These are phyloP conservation scores for Madurella mycetomatis DNA, from an alignment of 2,329 filamentous ascomycete genomes.

Conservation along the genomic window DNA sequence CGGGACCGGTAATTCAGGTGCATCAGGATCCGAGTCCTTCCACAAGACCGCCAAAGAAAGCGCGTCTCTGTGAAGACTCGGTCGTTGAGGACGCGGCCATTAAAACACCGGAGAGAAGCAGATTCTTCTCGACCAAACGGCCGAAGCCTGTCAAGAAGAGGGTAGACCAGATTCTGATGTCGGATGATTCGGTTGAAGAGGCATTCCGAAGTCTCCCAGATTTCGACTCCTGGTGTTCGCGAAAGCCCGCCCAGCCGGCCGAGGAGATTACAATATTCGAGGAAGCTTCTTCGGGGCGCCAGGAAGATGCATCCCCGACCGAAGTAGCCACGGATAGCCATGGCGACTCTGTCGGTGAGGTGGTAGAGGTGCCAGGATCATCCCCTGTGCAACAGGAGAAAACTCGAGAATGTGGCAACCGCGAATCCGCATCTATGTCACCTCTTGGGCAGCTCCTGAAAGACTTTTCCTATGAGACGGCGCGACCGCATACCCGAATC, in stretches of 20 bases:
- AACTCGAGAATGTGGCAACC: neutral
- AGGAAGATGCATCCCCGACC: constrained; percentile 15
- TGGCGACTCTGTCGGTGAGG: constrained; percentile 5
- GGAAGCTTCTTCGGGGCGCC: constrained; percentile 26
- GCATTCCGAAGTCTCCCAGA: constrained; percentile 49
- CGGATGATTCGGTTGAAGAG: constrained; percentile 56
- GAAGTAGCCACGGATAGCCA: constrained; percentile 4
- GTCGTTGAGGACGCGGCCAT: constrained; percentile 28
- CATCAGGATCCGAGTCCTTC: constrained; percentile 23
- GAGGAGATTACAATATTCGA: constrained; percentile 45
- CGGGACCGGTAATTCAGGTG: constrained; percentile 26
- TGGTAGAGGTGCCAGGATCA: constrained; percentile 21
- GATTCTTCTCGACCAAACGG: constrained; percentile 42
- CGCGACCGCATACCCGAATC: constrained; percentile 25
- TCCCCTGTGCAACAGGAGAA: constrained; percentile 10
- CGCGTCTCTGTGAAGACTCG: constrained; percentile 48
- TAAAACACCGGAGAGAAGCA: constrained; percentile 44
- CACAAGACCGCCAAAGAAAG: constrained; percentile 52
- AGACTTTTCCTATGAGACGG: constrained; percentile 30
- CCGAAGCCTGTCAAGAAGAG: constrained; percentile 30
- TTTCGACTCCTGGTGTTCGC: constrained; percentile 43
- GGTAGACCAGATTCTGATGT: constrained; percentile 44
- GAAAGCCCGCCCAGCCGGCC: constrained; percentile 35
- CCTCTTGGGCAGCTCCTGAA: constrained; percentile 25
- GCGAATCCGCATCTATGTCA: constrained; percentile 16